Evolutionary conservation across 345 rosid genomes (phyloP).

Genomic region (Brassica juncea): DNA sequence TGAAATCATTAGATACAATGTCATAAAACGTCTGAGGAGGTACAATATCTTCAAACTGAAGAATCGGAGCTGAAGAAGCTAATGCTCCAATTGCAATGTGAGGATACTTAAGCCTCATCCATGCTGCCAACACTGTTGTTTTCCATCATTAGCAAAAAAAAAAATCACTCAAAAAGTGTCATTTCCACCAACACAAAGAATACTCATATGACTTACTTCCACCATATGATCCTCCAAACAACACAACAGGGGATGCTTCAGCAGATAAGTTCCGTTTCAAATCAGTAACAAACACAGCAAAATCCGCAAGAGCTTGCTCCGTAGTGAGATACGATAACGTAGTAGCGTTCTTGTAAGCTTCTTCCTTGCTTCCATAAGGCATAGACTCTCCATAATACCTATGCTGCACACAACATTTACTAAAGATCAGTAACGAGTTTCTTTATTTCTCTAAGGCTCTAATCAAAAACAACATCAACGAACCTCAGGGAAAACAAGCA

Average conservation of each 20-base stretch:
- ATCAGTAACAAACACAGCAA: conserved; percentile 65
- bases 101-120: conserved; percentile 98
- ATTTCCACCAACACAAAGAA: neutral
- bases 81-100: conserved; percentile 88
- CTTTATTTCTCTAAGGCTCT: neutral
- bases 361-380: conserved; percentile 70
- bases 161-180: no score
- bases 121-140: conserved; percentile 84
- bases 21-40: conserved; percentile 82
- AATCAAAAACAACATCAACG: neutral
- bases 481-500: conserved; percentile 82
- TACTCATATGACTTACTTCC: conserved; percentile 64
- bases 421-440: conserved; percentile 9
- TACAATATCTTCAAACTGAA: conserved; percentile 87
- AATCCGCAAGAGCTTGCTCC: conserved; percentile 96
- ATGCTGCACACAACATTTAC: conserved; percentile 48
- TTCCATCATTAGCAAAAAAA: no score
- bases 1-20: conserved; percentile 82
- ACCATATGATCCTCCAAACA: conserved; percentile 97
- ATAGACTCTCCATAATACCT: conserved; percentile 81
- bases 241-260: conserved; percentile 74
- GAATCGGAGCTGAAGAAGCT: conserved; percentile 35
- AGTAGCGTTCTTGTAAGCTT: conserved; percentile 69
- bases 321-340: conserved; percentile 72
- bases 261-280: conserved; percentile 85